Conservation (phyloP, 2,329 filamentous ascomycete genomes). For the Ophiostoma novo-ulmi region DNA sequence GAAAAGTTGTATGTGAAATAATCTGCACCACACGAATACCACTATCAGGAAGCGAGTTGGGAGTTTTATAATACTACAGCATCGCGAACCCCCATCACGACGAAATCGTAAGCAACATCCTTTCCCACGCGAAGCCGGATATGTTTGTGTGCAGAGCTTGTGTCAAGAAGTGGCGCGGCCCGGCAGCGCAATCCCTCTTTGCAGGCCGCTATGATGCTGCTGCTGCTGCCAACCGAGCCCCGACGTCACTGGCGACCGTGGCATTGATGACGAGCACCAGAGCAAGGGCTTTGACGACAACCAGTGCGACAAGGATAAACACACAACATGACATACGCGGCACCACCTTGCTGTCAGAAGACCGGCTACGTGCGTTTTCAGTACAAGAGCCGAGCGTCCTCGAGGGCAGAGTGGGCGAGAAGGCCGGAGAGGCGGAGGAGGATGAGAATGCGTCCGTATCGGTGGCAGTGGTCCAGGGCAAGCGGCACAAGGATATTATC, state of each 20-base stretch:
- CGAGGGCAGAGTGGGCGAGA: not conserved
- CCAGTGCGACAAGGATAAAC: not conserved
- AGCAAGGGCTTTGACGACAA: not conserved
- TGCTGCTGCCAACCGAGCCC: not conserved
- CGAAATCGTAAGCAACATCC: not conserved
- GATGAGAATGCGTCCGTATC: not conserved
- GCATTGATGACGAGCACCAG: not conserved
- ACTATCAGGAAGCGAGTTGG: not conserved
- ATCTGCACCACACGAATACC: not conserved
- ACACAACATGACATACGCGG: not conserved
- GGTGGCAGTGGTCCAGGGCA: not conserved
- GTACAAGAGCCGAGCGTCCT: constrained; percentile 1
- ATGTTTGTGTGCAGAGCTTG: constrained; percentile 42
- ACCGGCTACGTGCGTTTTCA: not conserved
- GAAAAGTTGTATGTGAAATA: constrained; percentile 6
- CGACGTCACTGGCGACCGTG: not conserved
- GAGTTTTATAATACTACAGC: not conserved
- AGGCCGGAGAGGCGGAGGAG: not conserved
- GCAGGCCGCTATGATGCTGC: not conserved
- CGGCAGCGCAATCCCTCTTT: not conserved
- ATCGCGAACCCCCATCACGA: not conserved
- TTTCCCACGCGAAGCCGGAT: not conserved
- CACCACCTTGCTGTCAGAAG: not conserved
- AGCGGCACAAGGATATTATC: not conserved
- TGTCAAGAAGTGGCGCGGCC: constrained; percentile 29